Conservation (phyloP, 148 eudicot species). For the Chenopodium album region DNA sequence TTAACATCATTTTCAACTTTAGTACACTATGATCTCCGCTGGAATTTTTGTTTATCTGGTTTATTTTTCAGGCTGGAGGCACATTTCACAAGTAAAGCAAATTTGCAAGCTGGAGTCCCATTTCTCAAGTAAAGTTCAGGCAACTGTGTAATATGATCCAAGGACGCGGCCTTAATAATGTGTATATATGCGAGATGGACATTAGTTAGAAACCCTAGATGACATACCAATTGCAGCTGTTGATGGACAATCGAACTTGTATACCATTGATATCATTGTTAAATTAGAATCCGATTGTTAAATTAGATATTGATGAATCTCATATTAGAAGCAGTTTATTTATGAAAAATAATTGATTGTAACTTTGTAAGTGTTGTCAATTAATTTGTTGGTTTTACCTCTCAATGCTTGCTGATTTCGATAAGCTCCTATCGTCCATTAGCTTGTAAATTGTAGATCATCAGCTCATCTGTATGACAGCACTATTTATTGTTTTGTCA, state of each 20-base stretch:
- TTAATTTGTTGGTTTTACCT: background rate
- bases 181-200: constrained; percentile 2
- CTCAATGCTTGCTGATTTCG: background rate
- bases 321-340: background rate
- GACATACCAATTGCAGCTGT: background rate
- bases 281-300: background rate
- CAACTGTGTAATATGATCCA: constrained; percentile 49
- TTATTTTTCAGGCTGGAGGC: constrained; percentile 28
- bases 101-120: constrained; percentile 62
- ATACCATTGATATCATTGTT: background rate
- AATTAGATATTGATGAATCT: background rate
- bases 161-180: constrained; percentile 37
- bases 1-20: background rate
- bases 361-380: too few relatives aligned
- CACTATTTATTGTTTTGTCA: too few relatives aligned
- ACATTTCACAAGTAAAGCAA: constrained; percentile 32
- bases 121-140: constrained; percentile 56
- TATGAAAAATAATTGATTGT: too few relatives aligned
- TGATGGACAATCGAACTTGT: background rate
- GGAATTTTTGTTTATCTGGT: background rate
- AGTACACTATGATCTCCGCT: background rate
- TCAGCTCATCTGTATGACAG: too few relatives aligned
- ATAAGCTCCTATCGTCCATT: background rate
- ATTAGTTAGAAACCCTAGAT: background rate
- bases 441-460: background rate